Base-by-base conservation (phyloP, 371 early-diverging fungal genomes). In the Syncephalastrum contaminatum region DNA sequence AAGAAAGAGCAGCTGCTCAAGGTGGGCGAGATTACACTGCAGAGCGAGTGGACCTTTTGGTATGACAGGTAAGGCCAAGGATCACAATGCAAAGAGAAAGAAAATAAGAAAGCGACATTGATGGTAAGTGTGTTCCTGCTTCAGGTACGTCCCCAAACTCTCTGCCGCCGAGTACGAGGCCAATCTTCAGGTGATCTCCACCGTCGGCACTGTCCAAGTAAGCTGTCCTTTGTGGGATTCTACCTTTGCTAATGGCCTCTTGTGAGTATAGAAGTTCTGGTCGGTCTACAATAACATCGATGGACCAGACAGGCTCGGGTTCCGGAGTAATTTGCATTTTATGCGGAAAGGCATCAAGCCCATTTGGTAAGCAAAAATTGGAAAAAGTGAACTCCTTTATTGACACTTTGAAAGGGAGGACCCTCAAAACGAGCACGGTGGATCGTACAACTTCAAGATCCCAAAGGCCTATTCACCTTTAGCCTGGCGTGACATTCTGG, bases 281-380 rank as follows among this genome's bases (percentile, higher is more conserved):
- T 73, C 79, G 24, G 72, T 80, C 19, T 78, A 78, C 59, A 80
- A 80, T 56, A 77, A 80, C 54, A 80, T 81, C 54, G 72, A 69
- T 24, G 76, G 77, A 19, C 80, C 79, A 40, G 77, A 79, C 25
- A 69, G 63, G 36, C 64, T 83, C 27, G 64, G 72, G 16, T 66
- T 75, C 56, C 63, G 83, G 44, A 75, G 75, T 57, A 77, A 74
- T 56, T 69, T 83, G 19, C 86, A 86, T 57, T 85, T 87, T 58
- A 87, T 88, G 76, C 79, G 75, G 55, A 83, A 82, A 58, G 86
- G 82, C 16, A 85, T 90, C 64, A 81, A 81, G 58, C 90, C 90
- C 14, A 77, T 84, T 63, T 90, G 92, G 92, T 68, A 63, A 47
- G 36, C 10, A 10, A 10, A 30, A 30, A 8, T 30, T 30, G 10